Conservation (phyloP, 2,329 filamentous ascomycete species). For the Annulohypoxylon truncatum region DNA sequence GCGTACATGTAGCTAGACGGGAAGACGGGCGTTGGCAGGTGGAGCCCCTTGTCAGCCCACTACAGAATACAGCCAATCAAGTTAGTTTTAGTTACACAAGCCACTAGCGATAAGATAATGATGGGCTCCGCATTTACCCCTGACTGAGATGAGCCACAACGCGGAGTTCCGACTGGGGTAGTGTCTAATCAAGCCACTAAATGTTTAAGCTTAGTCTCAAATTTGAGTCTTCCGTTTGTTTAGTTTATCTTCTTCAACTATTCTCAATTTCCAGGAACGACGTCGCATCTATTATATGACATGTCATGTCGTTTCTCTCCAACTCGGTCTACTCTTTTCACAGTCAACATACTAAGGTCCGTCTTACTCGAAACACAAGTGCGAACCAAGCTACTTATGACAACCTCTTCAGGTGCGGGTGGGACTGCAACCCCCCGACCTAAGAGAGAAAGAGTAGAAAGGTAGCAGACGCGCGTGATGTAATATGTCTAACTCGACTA, state of each 20-base stretch:
- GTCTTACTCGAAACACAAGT: conserved; percentile 2
- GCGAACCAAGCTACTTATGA: neutral
- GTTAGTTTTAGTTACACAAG: neutral
- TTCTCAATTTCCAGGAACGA: neutral
- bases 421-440: conserved; percentile 5
- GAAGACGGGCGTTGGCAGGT: conserved; percentile 1
- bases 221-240: no score
- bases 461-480: conserved; percentile 4
- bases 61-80: conserved; percentile 7
- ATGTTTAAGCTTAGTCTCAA: neutral
- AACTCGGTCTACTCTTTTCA: neutral
- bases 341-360: conserved; percentile 2
- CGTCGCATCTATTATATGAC: neutral
- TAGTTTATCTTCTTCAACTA: neutral
- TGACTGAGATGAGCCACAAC: neutral
- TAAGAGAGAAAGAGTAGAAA: neutral
- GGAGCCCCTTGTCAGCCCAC: conserved; percentile 20
- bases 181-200: neutral
- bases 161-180: neutral
- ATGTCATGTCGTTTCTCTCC: conserved; percentile 3
- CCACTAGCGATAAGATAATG: conserved; percentile 14
- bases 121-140: neutral
- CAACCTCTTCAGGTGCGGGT: neutral
- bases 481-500: conserved; percentile 13
- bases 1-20: neutral